Base-by-base conservation (phyloP, 352 stramenopile genomes). In the Phytophthora chlamydospora region DNA sequence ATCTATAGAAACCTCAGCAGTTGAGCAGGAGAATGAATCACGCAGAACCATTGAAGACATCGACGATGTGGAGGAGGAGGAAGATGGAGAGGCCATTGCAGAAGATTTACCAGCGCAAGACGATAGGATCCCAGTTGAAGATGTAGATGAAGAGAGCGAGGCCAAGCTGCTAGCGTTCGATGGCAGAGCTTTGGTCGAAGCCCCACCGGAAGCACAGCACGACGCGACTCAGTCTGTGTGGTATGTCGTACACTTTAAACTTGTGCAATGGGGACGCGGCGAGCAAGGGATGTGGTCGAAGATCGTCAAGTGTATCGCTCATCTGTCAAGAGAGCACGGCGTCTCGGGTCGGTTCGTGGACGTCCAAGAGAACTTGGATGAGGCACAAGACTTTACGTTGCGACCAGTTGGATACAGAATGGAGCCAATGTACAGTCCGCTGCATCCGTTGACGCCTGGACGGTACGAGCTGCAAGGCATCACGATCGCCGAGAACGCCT, bases 401-500 rank as follows among this genome's bases (percentile, higher is more conserved):
- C 46, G 19, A n/a, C 47, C 47, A 6, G 34, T 73, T 19, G n/a
- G 34, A 17, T 48, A 77, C 50, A 51, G 52, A 50, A 19, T 72
- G 8, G 63, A 80, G 34, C 6, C 33, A 0, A 2, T 83, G 40
- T 31, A 49, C 4, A 56, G 66, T 2, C 60, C 68, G 10, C 48
- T 90, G 42, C 60, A 67, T 13, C 80, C 78, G 6, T 44, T 90
- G 29, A 88, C 75, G 0, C 78, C 78, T 4, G 80, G 80, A n/a
- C 42, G 27, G 0, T 90, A 90, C 40, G 58, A 74, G 21, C 21
- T 90, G n/a, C 62, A 64, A 17, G 81, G 81, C 12, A 78, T 76
- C 41, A 88, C 80, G 1, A 82, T 90, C 8, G 78, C 72, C 8
- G 71, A 79, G 43, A 88, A 83, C 33, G 66, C 70, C 17, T 78